Conservation (phyloP, 1,284 basidiomycete genomes). For the Wallemia ichthyophaga region DNA sequence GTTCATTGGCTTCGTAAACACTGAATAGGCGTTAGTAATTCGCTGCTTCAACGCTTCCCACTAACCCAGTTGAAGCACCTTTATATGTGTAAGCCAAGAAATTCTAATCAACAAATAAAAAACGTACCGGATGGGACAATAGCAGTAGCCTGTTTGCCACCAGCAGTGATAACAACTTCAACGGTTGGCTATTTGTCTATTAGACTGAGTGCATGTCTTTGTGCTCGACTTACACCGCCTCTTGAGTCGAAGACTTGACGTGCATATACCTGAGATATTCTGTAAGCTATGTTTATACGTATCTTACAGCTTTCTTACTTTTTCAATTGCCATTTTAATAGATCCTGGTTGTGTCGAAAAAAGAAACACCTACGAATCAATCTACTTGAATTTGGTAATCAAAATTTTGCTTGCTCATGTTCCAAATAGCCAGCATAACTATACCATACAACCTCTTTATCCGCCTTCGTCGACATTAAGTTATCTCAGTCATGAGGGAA, state of each 20-base stretch:
- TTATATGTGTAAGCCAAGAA: too few species aligned
- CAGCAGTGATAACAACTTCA: conserved; percentile 73
- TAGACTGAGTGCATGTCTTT: neutral
- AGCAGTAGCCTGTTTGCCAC: conserved; percentile 54
- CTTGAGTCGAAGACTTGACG: conserved; percentile 93
- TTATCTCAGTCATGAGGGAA: neutral
- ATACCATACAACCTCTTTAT: too few species aligned
- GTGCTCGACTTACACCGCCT: conserved; percentile 17
- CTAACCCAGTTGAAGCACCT: too few species aligned
- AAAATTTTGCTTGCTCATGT: too few species aligned
- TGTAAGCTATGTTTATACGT: neutral
- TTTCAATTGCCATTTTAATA: neutral
- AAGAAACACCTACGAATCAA: neutral
- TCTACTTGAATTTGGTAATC: neutral
- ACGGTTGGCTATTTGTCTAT: conserved; percentile 46
- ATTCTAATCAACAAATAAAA: conserved; percentile 16
- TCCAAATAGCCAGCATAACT: too few species aligned
- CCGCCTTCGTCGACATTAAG: too few species aligned
- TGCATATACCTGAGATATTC: conserved; percentile 25
- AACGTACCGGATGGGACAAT: conserved; percentile 95
- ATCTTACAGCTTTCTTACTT: neutral
- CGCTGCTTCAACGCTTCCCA: too few species aligned
- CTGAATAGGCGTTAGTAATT: conserved; percentile 18
- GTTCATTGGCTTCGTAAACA: conserved; percentile 92
- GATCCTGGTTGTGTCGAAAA: neutral